A percentile compares a stretch with the other conserved stretches of the same genome.
Evolutionary conservation across 495 filamentous ascomycete species (phyloP).

Genomic region (Beverwykella pulmonaria): DNA sequence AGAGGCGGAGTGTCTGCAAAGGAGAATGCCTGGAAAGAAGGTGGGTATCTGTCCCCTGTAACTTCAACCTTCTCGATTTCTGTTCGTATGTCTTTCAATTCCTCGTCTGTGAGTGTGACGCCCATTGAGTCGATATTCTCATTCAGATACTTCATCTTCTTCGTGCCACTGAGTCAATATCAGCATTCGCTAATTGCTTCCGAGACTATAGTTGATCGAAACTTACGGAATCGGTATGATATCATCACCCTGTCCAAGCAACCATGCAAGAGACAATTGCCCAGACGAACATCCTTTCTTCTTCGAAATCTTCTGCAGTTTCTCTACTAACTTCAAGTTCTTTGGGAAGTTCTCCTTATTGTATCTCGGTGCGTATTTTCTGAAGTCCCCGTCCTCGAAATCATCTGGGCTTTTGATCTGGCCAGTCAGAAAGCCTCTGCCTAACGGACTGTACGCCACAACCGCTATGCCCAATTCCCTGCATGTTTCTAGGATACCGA

Average conservation of each 20-base stretch:
- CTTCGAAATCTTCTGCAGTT: constrained; percentile 51
- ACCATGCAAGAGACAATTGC: constrained; percentile 61
- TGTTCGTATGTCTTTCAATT: constrained; percentile 43
- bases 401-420: constrained; percentile 51
- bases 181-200: neutral
- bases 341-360: constrained; percentile 58
- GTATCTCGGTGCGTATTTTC: constrained; percentile 51
- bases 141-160: constrained; percentile 42
- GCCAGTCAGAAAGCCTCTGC: constrained; percentile 62
- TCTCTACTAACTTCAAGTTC: constrained; percentile 57
- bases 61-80: constrained; percentile 42
- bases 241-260: constrained; percentile 56
- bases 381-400: constrained; percentile 52
- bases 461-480: constrained; percentile 65
- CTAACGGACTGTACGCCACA: constrained; percentile 66
- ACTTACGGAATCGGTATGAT: constrained; percentile 44
- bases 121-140: constrained; percentile 44
- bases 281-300: constrained; percentile 52
- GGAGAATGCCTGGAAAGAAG: constrained; percentile 23
- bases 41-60: constrained; percentile 41
- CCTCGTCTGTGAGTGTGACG: constrained; percentile 42
- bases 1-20: constrained; percentile 43
- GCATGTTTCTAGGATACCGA: constrained; percentile 55
- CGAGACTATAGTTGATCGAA: neutral
- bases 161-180: constrained; percentile 41